Evolutionary conservation across 192 early-diverging fungal genomes (phyloP), one percentile per base, ranked within the genome.

Genomic region (Pilaira anomala): DNA sequence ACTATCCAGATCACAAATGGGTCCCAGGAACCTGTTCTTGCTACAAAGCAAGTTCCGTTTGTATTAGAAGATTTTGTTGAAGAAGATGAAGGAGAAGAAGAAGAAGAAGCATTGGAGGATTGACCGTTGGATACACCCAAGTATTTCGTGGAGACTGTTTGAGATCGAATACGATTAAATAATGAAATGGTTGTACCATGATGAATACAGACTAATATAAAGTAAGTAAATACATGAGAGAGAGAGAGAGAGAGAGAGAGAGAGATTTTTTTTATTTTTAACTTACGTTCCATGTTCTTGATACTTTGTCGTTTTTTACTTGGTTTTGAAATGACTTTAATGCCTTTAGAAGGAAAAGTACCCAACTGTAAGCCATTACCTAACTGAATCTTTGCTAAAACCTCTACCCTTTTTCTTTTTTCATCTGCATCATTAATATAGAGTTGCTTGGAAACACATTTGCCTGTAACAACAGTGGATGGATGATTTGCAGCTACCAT

Each of bases 301-400:
- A 83, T 79, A 50, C 86, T 92, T 54, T 93, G 90, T 45, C 89
- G 82, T 76, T 94, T 94, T 76, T 93, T 94, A 53, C 88, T 90
- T 3, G 95, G 93, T 73, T 97, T 97, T 60, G 89, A 91, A 51
- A 97, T 94, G 11, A 95, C 90, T 52, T 89, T 91, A 62, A 97
- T 88, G 8, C 87, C 86, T 40, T 81, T 81, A 58, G 88, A 88
- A 22, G 85, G 79, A 71, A 94, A 88, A 46, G 83, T 83, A 36
- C 85, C 84, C 22, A 90, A 69, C 53, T 77, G 69, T 7, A 85
- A 57, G 36, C 83, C 85, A 14, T 83, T 76, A n/a, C 85, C 85
- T 57, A 85, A 78, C 48, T 86, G 81, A 63, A 92, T 76, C 16
- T 87, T 82, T 50, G 89, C 88, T 29, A 86, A 63, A n/a, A 90